phyloP scores from a whole-genome alignment of 228 moss, liverwort and hornwort species.

The Sphagnum magellanicum region DNA sequence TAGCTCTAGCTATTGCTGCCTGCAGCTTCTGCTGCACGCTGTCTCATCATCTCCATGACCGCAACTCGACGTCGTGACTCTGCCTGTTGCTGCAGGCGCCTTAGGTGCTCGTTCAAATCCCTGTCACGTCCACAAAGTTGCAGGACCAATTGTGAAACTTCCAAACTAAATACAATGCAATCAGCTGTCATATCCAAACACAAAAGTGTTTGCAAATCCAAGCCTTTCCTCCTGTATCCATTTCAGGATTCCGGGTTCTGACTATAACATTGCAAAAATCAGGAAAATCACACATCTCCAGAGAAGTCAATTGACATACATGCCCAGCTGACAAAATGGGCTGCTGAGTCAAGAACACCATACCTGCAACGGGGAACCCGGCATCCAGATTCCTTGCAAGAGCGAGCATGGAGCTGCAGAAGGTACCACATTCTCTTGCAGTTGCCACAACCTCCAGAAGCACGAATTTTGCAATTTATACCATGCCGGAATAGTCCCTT shows the following conservation, averaged over 20 bases:
- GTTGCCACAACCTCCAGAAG: slow-evolving; percentile 87
- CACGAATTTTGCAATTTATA: slow-evolving; percentile 74
- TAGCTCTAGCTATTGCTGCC: slow-evolving; percentile 62
- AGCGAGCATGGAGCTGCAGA: slow-evolving; percentile 92
- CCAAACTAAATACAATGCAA: too few relatives aligned
- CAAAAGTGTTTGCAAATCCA: too few relatives aligned
- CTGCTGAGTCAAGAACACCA: slow-evolving; percentile 5
- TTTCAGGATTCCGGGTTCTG: too few relatives aligned
- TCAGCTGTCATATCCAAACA: too few relatives aligned
- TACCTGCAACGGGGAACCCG: slow-evolving; percentile 99
- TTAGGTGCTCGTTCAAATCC: slow-evolving; percentile 94
- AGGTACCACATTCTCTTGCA: slow-evolving; percentile 99
- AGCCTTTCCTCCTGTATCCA: too few relatives aligned
- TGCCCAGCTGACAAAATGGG: too few relatives aligned
- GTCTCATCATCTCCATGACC: slow-evolving; percentile 99
- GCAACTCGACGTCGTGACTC: slow-evolving; percentile 96
- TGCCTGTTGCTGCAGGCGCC: slow-evolving; percentile 88
- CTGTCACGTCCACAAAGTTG: slow-evolving; percentile 15
- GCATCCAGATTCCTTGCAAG: slow-evolving; percentile 96
- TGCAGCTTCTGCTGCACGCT: slow-evolving; percentile 94
- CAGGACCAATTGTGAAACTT: too few relatives aligned
- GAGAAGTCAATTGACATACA: too few relatives aligned
- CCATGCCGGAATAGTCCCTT: slow-evolving; percentile 94
- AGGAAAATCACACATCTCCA: too few relatives aligned
- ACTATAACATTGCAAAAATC: too few relatives aligned